Percentiles rank a stretch among this genome's conserved stretches.
phyloP scores from a whole-genome alignment of 345 rosid genomes.

The Melastoma malabathricum region DNA sequence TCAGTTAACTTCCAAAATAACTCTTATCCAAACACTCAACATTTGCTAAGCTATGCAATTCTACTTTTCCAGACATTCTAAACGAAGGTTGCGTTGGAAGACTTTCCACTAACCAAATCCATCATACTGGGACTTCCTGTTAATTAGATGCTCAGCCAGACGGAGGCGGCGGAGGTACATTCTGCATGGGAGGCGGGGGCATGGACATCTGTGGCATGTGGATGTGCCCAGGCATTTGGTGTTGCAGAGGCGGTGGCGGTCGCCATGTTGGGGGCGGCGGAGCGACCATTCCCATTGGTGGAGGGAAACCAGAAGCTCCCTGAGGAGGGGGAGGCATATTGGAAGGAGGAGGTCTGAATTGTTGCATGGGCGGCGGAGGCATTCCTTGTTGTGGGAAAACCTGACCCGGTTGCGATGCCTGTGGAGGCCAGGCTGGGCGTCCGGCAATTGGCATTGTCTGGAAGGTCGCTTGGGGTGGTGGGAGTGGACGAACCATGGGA shows the following conservation, averaged over 20 bases:
- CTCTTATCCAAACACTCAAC: no score
- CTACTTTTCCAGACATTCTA: no score
- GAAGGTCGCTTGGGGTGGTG: slow-evolving; percentile 53
- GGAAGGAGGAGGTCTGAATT: slow-evolving; percentile 55
- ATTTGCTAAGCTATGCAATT: no score
- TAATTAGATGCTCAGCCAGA: no score
- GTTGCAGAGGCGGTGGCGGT: slow-evolving; percentile 63
- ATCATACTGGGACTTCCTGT: background rate
- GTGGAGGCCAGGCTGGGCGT: slow-evolving; percentile 61
- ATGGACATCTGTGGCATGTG: slow-evolving; percentile 52
- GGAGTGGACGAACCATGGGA: slow-evolving; percentile 37
- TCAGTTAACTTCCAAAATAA: no score
- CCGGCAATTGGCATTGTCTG: slow-evolving; percentile 39
- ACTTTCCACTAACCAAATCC: no score
- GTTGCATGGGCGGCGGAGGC: slow-evolving; percentile 54
- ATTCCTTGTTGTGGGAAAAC: slow-evolving; percentile 23
- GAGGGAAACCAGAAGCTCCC: slow-evolving; percentile 30
- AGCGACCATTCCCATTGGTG: slow-evolving; percentile 57
- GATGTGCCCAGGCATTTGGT: slow-evolving; percentile 35
- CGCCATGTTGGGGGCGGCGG: slow-evolving; percentile 46
- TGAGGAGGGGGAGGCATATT: slow-evolving; percentile 66
- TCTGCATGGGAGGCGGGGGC: slow-evolving; percentile 27
- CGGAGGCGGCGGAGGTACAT: no score
- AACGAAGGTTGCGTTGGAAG: no score
- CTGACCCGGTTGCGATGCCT: slow-evolving; percentile 57